phyloP scores from a whole-genome alignment of 2,329 filamentous ascomycete genomes.

The Emydomyces testavorans region DNA sequence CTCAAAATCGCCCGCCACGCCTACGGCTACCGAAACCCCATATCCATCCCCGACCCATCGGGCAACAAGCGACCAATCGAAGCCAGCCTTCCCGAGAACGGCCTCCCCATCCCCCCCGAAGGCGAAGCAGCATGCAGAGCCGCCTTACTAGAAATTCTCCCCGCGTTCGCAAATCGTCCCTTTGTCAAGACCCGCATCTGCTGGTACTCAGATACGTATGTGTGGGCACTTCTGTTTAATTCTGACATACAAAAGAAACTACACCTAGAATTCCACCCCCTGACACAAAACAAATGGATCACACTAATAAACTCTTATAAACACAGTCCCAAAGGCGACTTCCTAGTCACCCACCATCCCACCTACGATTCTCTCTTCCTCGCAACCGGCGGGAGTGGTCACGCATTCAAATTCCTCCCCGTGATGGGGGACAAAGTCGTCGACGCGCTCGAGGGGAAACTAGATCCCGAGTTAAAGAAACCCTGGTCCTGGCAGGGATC shows the following conservation, averaged over 20 bases:
- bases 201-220: conserved; percentile 63
- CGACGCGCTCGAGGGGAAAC: conserved; percentile 35
- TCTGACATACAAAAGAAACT: neutral
- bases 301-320: no score
- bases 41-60: conserved; percentile 22
- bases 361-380: conserved; percentile 39
- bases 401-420: conserved; percentile 45
- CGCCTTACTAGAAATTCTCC: conserved; percentile 51
- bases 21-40: conserved; percentile 50
- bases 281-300: neutral
- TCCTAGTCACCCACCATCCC: conserved; percentile 60
- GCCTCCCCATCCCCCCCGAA: conserved; percentile 38
- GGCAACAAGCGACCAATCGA: conserved; percentile 14
- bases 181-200: conserved; percentile 55
- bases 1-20: conserved; percentile 61
- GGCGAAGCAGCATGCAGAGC: conserved; percentile 50
- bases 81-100: conserved; percentile 32
- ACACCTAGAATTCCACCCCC: neutral
- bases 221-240: conserved; percentile 6
- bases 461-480: conserved; percentile 32
- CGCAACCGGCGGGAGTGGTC: conserved; percentile 44
- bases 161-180: conserved; percentile 47
- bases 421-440: conserved; percentile 43
- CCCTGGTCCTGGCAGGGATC: conserved; percentile 35
- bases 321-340: conserved; percentile 49